Evolutionary conservation across 139 green algal genomes (phyloP).

Genomic region (Astrephomene gubernaculifera): DNA sequence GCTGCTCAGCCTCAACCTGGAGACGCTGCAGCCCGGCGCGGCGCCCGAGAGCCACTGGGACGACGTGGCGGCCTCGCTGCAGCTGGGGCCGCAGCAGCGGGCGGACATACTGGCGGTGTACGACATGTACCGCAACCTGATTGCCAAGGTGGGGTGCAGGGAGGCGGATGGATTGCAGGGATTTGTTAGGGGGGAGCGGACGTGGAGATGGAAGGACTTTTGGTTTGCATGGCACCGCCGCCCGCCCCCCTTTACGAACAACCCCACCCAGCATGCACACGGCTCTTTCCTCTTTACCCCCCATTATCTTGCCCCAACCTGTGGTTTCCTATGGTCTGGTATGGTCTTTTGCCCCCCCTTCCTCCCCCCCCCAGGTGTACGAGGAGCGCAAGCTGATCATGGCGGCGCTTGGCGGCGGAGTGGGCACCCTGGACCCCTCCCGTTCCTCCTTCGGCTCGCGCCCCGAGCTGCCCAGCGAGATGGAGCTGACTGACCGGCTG

Average conservation of each 20-base stretch:
- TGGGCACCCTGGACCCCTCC: not conserved
- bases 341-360: not conserved
- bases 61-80: slow-evolving; percentile 9
- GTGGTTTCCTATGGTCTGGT: no score
- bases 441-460: not conserved
- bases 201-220: no score
- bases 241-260: no score
- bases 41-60: slow-evolving; percentile 1
- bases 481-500: slow-evolving; percentile 31
- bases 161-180: not conserved
- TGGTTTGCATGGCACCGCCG: no score
- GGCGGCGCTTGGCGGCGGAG: not conserved
- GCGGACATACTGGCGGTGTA: slow-evolving; percentile 17
- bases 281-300: no score
- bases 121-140: slow-evolving; percentile 8
- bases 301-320: no score
- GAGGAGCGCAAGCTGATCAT: slow-evolving; percentile 31
- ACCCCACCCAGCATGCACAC: no score
- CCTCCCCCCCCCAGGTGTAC: slow-evolving; percentile 22
- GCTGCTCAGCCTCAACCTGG: slow-evolving; percentile 40
- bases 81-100: slow-evolving; percentile 11
- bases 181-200: not conserved
- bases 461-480: slow-evolving; percentile 6
- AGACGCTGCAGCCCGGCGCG: slow-evolving; percentile 22
- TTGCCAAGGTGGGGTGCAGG: slow-evolving; percentile 6